Base-by-base conservation (phyloP, 1,284 basidiomycete genomes). In the Ustilago shanxiensis region DNA sequence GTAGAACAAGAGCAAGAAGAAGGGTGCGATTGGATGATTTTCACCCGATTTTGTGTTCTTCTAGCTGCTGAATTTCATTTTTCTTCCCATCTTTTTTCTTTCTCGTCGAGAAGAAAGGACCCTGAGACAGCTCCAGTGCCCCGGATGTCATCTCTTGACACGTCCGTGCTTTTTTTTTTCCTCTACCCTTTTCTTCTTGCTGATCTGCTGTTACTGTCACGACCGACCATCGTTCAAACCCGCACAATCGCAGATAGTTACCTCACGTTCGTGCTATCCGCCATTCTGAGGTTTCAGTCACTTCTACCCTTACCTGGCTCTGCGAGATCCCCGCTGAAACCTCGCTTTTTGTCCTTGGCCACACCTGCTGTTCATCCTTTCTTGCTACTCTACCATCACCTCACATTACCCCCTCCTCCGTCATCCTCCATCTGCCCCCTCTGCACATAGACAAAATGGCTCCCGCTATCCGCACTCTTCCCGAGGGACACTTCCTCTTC, bases 401-500 rank as follows among this genome's bases (percentile, higher is more conserved):
- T 47, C 64, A 20, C 28, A n/a, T 58, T 29, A 37, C 44, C 54
- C 37, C 20, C n/a, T 16, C 8, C 41, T 2, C n/a, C 54, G 24
- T 26, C 50, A 37, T 56, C 54, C 31, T 16, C 50, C 49, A 51
- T 41, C n/a, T n/a, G n/a, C n/a, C 41, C 52, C 18, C 16, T 16
- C 41, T 44, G 44, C 65, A 62, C 22, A 61, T 59, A 61, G 37
- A 55, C 66, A 76, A 67, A 55, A 77, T 77, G 74, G 62, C 69
- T 63, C 54, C 62, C 56, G 56, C 39, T 61, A 29, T 62, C 54
- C 66, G 70, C 54, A 44, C 35, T 57, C 82, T 85, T 11, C 84
- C 84, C 53, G 81, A 84, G 74, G 84, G 84, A 57, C 84, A 85
- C 74, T 85, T 85, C 77, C 81, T 85, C 69, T 85, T 85, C 82